These are phyloP conservation scores for Fusarium cicatricum DNA, from an alignment of 2,329 filamentous ascomycete species.

Conservation along the genomic window DNA sequence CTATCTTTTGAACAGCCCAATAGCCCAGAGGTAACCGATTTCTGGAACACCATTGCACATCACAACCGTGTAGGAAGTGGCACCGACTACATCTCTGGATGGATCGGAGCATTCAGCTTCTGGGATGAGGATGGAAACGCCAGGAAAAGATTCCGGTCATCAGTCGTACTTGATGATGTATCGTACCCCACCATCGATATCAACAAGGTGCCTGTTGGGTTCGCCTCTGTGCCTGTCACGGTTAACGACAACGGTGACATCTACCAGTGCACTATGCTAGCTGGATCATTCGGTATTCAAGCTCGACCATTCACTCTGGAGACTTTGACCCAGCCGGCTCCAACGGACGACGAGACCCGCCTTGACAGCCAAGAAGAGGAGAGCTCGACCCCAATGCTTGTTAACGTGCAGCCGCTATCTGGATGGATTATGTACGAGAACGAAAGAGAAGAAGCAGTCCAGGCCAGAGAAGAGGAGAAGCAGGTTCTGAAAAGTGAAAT, in stretches of 20 bases:
- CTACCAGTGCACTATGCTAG: slow-evolving; percentile 16
- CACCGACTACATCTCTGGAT: slow-evolving; percentile 11
- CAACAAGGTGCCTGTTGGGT: slow-evolving; percentile 6
- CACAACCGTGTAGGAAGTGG: background rate
- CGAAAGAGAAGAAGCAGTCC: too few species aligned
- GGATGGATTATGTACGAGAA: slow-evolving; percentile 3
- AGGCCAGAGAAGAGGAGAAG: too few species aligned
- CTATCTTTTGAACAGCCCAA: slow-evolving; percentile 45
- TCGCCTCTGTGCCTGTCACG: slow-evolving; percentile 21
- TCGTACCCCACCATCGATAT: slow-evolving; percentile 8
- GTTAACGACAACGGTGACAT: slow-evolving; percentile 6
- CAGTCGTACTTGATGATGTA: background rate
- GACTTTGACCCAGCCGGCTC: too few species aligned
- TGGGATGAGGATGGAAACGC: too few species aligned
- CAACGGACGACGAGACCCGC: too few species aligned
- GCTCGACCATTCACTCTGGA: background rate
- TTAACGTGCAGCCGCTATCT: background rate
- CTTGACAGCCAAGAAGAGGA: too few species aligned
- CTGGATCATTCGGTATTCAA: slow-evolving; percentile 26
- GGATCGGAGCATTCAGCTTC: slow-evolving; percentile 31
- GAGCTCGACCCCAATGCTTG: background rate
- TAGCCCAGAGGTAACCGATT: slow-evolving; percentile 40
- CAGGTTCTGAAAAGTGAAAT: too few species aligned
- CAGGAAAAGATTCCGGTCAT: background rate
- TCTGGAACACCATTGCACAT: slow-evolving; percentile 47